Conservation (phyloP, 2,329 filamentous ascomycete species). For the Aspergillus ustus region DNA sequence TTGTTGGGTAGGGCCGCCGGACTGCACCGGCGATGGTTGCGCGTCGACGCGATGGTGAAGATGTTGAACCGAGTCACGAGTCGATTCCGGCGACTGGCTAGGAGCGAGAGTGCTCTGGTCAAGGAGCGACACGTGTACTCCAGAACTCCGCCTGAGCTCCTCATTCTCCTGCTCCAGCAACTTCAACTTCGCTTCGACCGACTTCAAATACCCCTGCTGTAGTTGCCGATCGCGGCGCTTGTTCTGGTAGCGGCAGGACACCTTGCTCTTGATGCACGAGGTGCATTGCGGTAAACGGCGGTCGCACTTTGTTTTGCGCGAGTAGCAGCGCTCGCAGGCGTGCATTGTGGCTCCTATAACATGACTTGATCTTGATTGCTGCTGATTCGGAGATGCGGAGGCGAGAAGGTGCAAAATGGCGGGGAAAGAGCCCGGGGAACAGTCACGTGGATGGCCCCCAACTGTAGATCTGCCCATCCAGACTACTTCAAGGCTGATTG, state of each 20-base stretch:
- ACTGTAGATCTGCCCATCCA: background rate
- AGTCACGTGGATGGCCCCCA: background rate
- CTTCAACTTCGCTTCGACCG: background rate
- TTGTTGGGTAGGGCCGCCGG: background rate
- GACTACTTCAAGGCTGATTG: background rate
- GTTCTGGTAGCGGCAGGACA: background rate
- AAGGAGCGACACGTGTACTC: background rate
- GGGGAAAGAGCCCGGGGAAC: background rate
- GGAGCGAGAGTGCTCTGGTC: background rate
- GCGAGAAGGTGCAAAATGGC: background rate
- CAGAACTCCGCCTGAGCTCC: background rate
- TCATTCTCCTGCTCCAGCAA: background rate
- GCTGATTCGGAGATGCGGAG: background rate
- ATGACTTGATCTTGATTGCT: background rate
- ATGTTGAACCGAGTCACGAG: background rate
- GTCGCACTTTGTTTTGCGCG: background rate
- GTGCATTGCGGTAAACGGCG: background rate
- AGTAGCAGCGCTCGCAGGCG: background rate
- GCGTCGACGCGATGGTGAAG: background rate
- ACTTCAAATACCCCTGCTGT: background rate
- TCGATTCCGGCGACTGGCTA: background rate
- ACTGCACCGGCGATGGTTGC: background rate
- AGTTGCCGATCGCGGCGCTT: background rate
- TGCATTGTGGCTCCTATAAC: background rate
- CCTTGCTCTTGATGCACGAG: background rate